Percentiles rank a stretch among this genome's conserved stretches.
Evolutionary conservation across 306 rosid genomes (phyloP).

Genomic region (Rosa persica): DNA sequence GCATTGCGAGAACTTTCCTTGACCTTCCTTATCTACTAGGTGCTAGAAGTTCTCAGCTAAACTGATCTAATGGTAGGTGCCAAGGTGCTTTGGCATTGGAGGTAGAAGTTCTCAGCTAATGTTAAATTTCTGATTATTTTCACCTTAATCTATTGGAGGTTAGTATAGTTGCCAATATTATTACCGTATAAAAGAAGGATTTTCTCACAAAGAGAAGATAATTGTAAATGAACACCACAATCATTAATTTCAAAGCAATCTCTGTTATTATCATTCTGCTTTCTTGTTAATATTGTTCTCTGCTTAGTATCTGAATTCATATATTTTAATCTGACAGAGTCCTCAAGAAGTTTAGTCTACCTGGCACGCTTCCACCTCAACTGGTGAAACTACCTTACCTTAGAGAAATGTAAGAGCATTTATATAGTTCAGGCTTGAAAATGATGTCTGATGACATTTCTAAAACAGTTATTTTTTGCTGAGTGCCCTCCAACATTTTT

Average conservation of each 20-base stretch:
- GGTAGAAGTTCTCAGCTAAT: constrained; percentile 1
- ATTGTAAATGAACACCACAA: not conserved
- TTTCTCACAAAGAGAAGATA: not conserved
- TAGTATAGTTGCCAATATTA: not conserved
- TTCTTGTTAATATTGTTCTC: not conserved
- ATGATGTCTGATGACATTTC: not conserved
- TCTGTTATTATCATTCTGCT: not conserved
- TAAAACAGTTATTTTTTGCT: not conserved
- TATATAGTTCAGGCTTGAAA: constrained; percentile 13
- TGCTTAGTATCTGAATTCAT: not conserved
- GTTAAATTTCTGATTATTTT: not conserved
- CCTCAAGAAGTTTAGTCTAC: constrained; percentile 55
- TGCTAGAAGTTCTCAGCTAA: constrained; percentile 7
- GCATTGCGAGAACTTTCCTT: constrained; percentile 1
- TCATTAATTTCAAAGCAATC: constrained; percentile 4
- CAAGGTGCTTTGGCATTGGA: constrained; percentile 1
- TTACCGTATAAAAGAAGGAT: not conserved
- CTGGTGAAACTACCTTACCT: constrained; percentile 78
- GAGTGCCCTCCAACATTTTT: not conserved
- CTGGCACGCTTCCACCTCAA: constrained; percentile 86
- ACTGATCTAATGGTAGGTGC: not conserved
- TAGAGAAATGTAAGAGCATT: constrained; percentile 52
- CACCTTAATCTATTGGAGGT: constrained; percentile 17
- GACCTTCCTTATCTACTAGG: constrained; percentile 11
- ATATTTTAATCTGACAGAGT: constrained; percentile 31